phyloP scores from a whole-genome alignment of 345 rosid species.

The Cardamine occulta region DNA sequence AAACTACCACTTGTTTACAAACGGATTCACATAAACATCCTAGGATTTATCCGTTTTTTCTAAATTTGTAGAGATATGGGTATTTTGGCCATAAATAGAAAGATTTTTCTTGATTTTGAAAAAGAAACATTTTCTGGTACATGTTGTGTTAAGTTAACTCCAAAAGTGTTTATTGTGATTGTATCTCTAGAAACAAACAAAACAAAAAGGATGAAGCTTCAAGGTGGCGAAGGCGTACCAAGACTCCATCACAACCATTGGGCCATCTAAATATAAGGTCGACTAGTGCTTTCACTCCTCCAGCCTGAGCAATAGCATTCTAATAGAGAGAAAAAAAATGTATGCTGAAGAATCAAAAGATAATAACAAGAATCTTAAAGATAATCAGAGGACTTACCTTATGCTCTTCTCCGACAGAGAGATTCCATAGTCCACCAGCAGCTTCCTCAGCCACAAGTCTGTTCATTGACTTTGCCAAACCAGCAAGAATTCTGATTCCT shows the following conservation, averaged over 20 bases:
- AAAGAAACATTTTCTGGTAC: neutral
- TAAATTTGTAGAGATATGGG: neutral
- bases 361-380: neutral
- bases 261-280: constrained; percentile 86
- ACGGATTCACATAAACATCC: constrained; percentile 1
- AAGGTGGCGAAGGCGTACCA: constrained; percentile 49
- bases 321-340: constrained; percentile 26
- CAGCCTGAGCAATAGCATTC: constrained; percentile 83
- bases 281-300: constrained; percentile 76
- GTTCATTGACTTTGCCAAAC: constrained; percentile 76
- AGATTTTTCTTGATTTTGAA: neutral
- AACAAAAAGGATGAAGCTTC: constrained; percentile 4
- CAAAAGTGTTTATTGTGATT: neutral
- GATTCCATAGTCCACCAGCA: constrained; percentile 91
- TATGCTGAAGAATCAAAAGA: constrained; percentile 17
- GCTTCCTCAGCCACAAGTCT: constrained; percentile 89
- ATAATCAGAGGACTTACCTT: constrained; percentile 53
- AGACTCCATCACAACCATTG: constrained; percentile 74
- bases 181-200: constrained; percentile 3
- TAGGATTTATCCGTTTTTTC: neutral
- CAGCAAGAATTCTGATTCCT: constrained; percentile 69
- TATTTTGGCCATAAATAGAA: neutral
- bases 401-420: constrained; percentile 91
- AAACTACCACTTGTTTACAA: constrained; percentile 1
- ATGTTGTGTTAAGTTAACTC: neutral